These are phyloP conservation scores for Fusarium buxicola DNA, from an alignment of 2,329 filamentous ascomycete species.

Conservation along the genomic window DNA sequence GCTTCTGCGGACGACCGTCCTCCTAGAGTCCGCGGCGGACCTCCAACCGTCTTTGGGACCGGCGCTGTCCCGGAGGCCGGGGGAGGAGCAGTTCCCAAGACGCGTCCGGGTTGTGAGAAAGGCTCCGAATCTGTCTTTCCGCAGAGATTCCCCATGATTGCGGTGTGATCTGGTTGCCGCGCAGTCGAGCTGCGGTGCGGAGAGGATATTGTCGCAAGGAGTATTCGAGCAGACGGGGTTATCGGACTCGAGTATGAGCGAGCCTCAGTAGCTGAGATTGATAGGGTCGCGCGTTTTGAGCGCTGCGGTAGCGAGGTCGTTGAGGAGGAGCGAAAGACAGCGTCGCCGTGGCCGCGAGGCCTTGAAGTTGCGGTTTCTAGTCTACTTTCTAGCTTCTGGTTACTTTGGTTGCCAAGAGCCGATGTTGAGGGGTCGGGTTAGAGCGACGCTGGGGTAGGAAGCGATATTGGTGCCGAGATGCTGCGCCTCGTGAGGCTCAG, in stretches of 20 bases:
- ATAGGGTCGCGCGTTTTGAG: not conserved
- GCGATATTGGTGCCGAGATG: not conserved
- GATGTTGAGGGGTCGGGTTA: conserved; percentile 29
- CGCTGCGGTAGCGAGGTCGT: not conserved
- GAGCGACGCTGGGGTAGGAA: not conserved
- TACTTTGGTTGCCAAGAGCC: conserved; percentile 23
- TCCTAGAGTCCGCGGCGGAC: conserved; percentile 73
- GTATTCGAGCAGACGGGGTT: not conserved
- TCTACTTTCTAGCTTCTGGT: too few species aligned
- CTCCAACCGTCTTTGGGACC: conserved; percentile 65
- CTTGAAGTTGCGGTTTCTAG: conserved; percentile 15
- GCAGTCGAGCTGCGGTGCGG: not conserved
- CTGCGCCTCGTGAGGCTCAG: conserved; percentile 32
- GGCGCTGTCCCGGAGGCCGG: conserved; percentile 61
- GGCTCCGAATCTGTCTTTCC: conserved; percentile 78
- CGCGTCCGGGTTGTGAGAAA: conserved; percentile 79
- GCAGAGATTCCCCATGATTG: conserved; percentile 85
- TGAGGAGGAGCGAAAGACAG: not conserved
- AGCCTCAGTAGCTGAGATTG: not conserved
- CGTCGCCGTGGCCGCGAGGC: conserved; percentile 24
- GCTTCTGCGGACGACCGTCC: conserved; percentile 52
- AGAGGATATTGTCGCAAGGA: not conserved
- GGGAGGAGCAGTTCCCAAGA: conserved; percentile 68
- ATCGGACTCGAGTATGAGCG: not conserved
- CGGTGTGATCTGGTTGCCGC: not conserved